phyloP scores from a whole-genome alignment of 2,329 filamentous ascomycete species.

The Metarhizium rileyi region DNA sequence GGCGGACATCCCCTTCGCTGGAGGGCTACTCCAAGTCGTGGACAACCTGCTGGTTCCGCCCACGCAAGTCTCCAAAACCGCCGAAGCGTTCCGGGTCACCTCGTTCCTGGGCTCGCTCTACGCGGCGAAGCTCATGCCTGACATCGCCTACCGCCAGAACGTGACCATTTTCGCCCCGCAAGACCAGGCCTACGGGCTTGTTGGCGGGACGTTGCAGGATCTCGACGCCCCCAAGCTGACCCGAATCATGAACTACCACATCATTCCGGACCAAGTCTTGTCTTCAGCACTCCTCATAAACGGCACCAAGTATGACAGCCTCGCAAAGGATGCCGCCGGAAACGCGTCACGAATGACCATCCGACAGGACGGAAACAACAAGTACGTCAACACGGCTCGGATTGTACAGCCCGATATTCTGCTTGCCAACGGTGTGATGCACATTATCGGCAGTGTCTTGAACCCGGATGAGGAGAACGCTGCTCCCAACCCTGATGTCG shows the following conservation, averaged over 20 bases:
- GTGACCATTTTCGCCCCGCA: slow-evolving; percentile 57
- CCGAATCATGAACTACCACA: slow-evolving; percentile 52
- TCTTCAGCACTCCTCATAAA: slow-evolving; percentile 36
- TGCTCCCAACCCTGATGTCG: slow-evolving; percentile 26
- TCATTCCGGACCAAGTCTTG: slow-evolving; percentile 44
- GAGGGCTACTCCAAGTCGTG: slow-evolving; percentile 42
- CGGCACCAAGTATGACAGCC: slow-evolving; percentile 21
- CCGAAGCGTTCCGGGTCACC: slow-evolving; percentile 35
- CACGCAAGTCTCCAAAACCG: slow-evolving; percentile 35
- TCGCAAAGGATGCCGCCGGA: slow-evolving; percentile 30
- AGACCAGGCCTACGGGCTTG: slow-evolving; percentile 48
- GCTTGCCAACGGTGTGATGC: slow-evolving; percentile 47
- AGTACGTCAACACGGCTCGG: slow-evolving; percentile 43
- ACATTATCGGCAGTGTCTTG: slow-evolving; percentile 45
- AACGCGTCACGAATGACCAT: slow-evolving; percentile 24
- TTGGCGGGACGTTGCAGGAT: slow-evolving; percentile 41
- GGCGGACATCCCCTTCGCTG: slow-evolving; percentile 35
- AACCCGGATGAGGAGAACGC: slow-evolving; percentile 29
- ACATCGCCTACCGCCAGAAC: slow-evolving; percentile 30
- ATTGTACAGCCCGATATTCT: slow-evolving; percentile 43
- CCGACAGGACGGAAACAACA: slow-evolving; percentile 31
- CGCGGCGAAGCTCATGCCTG: slow-evolving; percentile 22
- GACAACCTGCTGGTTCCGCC: slow-evolving; percentile 43
- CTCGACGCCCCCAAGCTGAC: slow-evolving; percentile 37
- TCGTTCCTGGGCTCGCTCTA: slow-evolving; percentile 29